Evolutionary conservation across 2,329 filamentous ascomycete species (phyloP).

Genomic region (Epicoccum sorghinum): DNA sequence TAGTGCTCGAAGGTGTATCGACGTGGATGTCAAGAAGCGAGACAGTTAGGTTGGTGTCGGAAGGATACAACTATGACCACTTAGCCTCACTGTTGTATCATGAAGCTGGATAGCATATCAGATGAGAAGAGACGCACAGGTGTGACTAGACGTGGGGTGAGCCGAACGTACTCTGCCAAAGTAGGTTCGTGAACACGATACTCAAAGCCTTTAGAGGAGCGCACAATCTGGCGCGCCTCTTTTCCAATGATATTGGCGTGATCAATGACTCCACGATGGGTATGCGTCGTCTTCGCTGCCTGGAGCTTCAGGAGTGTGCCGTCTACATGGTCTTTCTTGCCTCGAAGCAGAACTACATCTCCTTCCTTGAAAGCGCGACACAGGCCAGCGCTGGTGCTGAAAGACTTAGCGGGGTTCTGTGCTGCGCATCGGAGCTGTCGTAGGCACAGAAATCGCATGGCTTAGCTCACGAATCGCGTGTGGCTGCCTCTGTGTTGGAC

Average conservation of each 20-base stretch:
- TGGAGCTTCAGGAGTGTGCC: slow-evolving; percentile 51
- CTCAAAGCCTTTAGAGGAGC: slow-evolving; percentile 58
- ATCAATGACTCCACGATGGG: slow-evolving; percentile 56
- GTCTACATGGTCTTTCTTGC: slow-evolving; percentile 44
- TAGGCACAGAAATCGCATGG: slow-evolving; percentile 27
- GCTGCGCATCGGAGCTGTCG: slow-evolving; percentile 12
- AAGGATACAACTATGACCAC: slow-evolving; percentile 68
- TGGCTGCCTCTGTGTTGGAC: neutral
- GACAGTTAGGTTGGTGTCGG: slow-evolving; percentile 76
- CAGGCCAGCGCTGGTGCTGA: slow-evolving; percentile 26
- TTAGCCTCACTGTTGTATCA: neutral
- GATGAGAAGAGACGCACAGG: slow-evolving; percentile 59
- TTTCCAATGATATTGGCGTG: slow-evolving; percentile 69
- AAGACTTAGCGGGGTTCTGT: slow-evolving; percentile 18
- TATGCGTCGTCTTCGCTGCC: slow-evolving; percentile 40
- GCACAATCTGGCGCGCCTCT: slow-evolving; percentile 63
- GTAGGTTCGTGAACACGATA: slow-evolving; percentile 69
- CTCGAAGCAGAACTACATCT: slow-evolving; percentile 52
- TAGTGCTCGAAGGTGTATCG: slow-evolving; percentile 43
- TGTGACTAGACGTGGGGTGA: slow-evolving; percentile 73
- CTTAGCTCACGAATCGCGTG: slow-evolving; percentile 7
- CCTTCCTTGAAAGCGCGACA: slow-evolving; percentile 42
- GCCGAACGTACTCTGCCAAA: slow-evolving; percentile 73
- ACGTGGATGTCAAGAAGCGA: slow-evolving; percentile 77
- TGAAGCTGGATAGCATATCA: neutral